Conservation (phyloP, 164 flowering plant species). For the Amborella trichopoda region DNA sequence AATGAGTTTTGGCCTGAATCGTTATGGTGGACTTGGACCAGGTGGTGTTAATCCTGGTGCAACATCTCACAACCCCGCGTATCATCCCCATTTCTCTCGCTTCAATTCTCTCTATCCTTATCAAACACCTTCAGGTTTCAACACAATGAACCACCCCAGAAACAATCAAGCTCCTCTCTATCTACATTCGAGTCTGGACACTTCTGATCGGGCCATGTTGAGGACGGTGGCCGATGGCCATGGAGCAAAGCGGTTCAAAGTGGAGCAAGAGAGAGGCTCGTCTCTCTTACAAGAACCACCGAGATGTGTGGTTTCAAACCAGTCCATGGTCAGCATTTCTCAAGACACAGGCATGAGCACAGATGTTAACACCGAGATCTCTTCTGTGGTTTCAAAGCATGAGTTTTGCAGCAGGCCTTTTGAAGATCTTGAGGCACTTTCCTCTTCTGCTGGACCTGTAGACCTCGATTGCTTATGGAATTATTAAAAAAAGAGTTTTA, state of each 20-base stretch:
- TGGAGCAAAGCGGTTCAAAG: neutral
- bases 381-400: conserved; percentile 27
- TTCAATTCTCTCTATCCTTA: neutral
- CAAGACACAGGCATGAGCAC: conserved; percentile 42
- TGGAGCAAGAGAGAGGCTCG: neutral
- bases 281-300: conserved; percentile 10
- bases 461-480: conserved; percentile 34
- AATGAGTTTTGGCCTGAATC: neutral
- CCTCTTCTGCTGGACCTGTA: conserved; percentile 11
- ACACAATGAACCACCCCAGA: conserved; percentile 5
- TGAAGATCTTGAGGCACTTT: conserved; percentile 17
- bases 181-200: conserved; percentile 4
- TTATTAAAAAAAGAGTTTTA: too few relatives aligned
- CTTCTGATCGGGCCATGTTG: conserved; percentile 11
- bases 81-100: conserved; percentile 9
- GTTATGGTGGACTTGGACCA: neutral
- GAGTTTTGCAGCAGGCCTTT: conserved; percentile 10
- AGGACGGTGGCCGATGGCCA: conserved; percentile 10
- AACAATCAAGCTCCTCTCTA: conserved; percentile 12
- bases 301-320: conserved; percentile 29
- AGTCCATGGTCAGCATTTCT: conserved; percentile 29
- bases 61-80: conserved; percentile 10
- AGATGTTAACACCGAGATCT: conserved; percentile 37
- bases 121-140: neutral
- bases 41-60: neutral